These are phyloP conservation scores for Apiospora rasikravindrae DNA, from an alignment of 2,329 filamentous ascomycete genomes.

Conservation along the genomic window DNA sequence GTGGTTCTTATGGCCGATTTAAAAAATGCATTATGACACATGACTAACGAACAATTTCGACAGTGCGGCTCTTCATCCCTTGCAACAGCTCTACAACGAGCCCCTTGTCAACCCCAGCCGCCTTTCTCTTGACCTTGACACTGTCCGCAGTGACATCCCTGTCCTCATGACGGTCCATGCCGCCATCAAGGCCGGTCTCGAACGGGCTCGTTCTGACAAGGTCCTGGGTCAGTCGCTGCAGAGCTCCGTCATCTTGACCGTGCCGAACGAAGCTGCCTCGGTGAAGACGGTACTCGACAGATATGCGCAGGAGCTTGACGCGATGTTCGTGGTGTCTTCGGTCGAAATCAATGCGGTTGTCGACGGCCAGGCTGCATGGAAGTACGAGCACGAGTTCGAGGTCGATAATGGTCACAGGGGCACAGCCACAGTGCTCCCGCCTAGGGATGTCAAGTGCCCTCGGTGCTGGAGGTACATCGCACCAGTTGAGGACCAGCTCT, in stretches of 20 bases:
- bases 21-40: too few species aligned
- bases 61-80: slow-evolving; percentile 45
- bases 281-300: slow-evolving; percentile 42
- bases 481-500: slow-evolving; percentile 69
- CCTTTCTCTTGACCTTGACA: slow-evolving; percentile 44
- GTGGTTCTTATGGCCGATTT: not conserved
- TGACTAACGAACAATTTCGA: not conserved
- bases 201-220: slow-evolving; percentile 73
- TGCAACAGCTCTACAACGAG: slow-evolving; percentile 52
- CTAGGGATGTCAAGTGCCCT: slow-evolving; percentile 71
- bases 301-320: slow-evolving; percentile 59
- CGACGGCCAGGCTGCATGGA: slow-evolving; percentile 42
- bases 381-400: slow-evolving; percentile 49
- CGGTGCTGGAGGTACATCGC: slow-evolving; percentile 89
- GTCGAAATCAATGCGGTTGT: slow-evolving; percentile 53
- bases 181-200: slow-evolving; percentile 77
- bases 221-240: slow-evolving; percentile 81
- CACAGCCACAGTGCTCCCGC: slow-evolving; percentile 53
- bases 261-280: slow-evolving; percentile 42
- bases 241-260: slow-evolving; percentile 67
- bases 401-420: slow-evolving; percentile 41
- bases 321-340: slow-evolving; percentile 72
- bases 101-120: slow-evolving; percentile 48
- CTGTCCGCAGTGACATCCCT: slow-evolving; percentile 50
- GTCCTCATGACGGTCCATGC: slow-evolving; percentile 61